Percentiles rank a stretch among this genome's conserved stretches.
These are phyloP conservation scores for Nitzschia sp. DNA, from an alignment of 108 stramenopile genomes.

Conservation along the genomic window DNA sequence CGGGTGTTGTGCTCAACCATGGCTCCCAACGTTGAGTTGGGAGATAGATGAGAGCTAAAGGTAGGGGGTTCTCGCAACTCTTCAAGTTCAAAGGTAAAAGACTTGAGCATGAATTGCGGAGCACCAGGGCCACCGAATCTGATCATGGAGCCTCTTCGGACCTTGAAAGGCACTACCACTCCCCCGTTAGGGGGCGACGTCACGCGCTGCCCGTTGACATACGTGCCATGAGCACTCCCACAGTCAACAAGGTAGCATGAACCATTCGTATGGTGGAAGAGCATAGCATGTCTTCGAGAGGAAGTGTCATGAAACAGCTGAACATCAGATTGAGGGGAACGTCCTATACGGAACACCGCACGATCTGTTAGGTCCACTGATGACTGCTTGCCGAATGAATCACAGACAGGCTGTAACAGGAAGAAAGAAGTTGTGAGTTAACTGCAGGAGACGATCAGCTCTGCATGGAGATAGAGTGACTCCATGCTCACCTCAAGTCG, in stretches of 20 bases:
- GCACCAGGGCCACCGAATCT: constrained; percentile 84
- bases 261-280: constrained; percentile 86
- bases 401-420: constrained; percentile 65
- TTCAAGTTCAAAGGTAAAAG: constrained; percentile 59
- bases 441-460: neutral
- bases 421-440: constrained; percentile 8
- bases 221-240: constrained; percentile 81
- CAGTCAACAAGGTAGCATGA: constrained; percentile 84
- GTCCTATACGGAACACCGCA: constrained; percentile 68
- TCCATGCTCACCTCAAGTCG: constrained; percentile 68
- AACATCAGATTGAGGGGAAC: constrained; percentile 70
- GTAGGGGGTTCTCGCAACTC: constrained; percentile 24
- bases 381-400: constrained; percentile 53
- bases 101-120: constrained; percentile 76
- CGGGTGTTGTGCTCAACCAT: constrained; percentile 53
- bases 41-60: neutral
- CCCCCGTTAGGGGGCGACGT: constrained; percentile 47
- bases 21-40: constrained; percentile 14
- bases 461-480: constrained; percentile 15
- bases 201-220: constrained; percentile 69
- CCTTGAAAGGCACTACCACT: constrained; percentile 63
- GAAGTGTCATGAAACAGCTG: constrained; percentile 72
- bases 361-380: constrained; percentile 66
- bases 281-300: constrained; percentile 74
- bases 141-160: constrained; percentile 71